Base-by-base conservation (phyloP, 768 basidiomycete genomes). In the Lactifluus volemus region DNA sequence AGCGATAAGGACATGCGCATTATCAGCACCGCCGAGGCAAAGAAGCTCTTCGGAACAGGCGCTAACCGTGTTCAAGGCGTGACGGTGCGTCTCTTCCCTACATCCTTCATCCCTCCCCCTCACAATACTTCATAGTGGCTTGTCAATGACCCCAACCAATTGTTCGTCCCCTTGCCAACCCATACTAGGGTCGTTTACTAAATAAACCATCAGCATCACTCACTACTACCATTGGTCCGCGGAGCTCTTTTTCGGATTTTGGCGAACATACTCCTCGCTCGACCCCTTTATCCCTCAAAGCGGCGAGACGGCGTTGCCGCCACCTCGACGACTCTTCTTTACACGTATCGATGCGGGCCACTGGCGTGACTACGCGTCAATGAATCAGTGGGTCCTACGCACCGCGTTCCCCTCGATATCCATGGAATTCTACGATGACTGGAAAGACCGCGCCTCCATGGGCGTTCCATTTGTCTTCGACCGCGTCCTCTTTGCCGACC, bases 151-250 rank as follows among this genome's bases (percentile, higher is more conserved):
- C 84, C 88, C 5, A 80, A 83, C 17, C 92, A 97, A 78, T 97
- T 84, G 88, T 89, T 69, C 60, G 84, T 76, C 49, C 19, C 54
- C 14, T 48, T 14, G 4, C 0, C 48, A 21, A 19, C 19, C 34
- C 14, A 55, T 48, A 10, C 12, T 42, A 38, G 12, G 44, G 25
- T 21, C 15, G 30, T 15, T 30, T 52, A 42, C 50, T 52, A 34
- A 61, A n/a, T 4, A 21, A 9, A 61, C 50, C 47, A 29, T 17
- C 25, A 92, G 89, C 73, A 80, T 96, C 58, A 89, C 88, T 1
- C 93, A 96, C 72, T 96, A 95, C 70, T 96, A 93, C 70, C 93
- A 98, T 68, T 94, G 89, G 83, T 83, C 88, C 36, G 93, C 94
- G 4, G 94, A 98, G 69, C 81, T 94, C 19, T 87, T 89, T 75